Percentiles rank a stretch among this genome's conserved stretches.
Conservation (phyloP, 257 asterid species). For the Craterostigma plantagineum region DNA sequence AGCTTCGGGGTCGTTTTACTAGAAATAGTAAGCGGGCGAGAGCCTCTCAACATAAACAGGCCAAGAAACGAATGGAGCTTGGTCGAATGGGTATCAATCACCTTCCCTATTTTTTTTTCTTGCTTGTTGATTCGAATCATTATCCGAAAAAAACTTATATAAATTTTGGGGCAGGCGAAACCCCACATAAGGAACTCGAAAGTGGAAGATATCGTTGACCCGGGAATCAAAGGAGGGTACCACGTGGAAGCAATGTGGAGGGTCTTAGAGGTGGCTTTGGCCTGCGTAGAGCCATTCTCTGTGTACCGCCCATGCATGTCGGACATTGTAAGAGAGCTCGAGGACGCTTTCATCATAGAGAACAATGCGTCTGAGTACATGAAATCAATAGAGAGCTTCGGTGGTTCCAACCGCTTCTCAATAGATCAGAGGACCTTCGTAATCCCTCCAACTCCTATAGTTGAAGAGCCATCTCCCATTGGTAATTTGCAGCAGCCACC, state of each 20-base stretch:
- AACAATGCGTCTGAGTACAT: constrained; percentile 17
- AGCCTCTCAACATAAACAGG: constrained; percentile 66
- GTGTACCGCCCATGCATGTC: constrained; percentile 72
- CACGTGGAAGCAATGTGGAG: constrained; percentile 30
- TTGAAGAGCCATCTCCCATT: constrained; percentile 10
- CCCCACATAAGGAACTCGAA: constrained; percentile 30
- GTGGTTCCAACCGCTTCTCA: constrained; percentile 61
- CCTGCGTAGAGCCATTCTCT: constrained; percentile 75
- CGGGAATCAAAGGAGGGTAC: constrained; percentile 18
- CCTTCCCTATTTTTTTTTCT: constrained; percentile 1
- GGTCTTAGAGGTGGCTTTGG: constrained; percentile 66
- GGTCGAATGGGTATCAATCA: constrained; percentile 63
- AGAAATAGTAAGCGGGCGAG: constrained; percentile 63
- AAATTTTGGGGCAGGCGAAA: no score
- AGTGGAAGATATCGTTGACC: constrained; percentile 47
- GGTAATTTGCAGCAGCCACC: no score
- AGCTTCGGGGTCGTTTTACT: constrained; percentile 61
- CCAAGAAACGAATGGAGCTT: constrained; percentile 74
- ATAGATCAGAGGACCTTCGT: constrained; percentile 17
- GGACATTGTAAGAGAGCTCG: constrained; percentile 79
- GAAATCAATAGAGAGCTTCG: constrained; percentile 34
- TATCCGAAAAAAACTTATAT: no score
- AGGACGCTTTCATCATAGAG: constrained; percentile 52
- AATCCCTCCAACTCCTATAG: constrained; percentile 4
- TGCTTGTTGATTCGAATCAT: no score